A percentile compares a stretch with the other conserved stretches of the same genome.
Conservation (phyloP, 1,284 basidiomycete species). For the Wallemia ichthyophaga region DNA sequence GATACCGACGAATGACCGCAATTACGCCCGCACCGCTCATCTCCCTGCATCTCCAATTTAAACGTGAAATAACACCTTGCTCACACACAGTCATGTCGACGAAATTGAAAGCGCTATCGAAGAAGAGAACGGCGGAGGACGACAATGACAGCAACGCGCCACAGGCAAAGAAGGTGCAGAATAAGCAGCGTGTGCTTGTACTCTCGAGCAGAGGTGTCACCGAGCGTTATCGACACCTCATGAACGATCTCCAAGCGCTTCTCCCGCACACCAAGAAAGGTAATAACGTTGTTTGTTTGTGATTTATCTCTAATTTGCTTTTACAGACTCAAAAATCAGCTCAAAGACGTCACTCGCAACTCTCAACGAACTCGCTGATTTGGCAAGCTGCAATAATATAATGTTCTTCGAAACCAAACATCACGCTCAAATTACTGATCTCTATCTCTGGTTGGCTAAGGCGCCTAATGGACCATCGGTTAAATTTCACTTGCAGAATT, state of each 20-base stretch:
- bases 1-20: too few species aligned
- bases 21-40: too few species aligned
- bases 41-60: too few species aligned
- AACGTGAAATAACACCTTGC: too few species aligned
- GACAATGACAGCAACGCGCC: conserved; percentile 10
- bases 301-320: too few species aligned
- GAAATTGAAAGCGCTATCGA: background rate
- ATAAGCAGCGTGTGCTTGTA: conserved; percentile 64
- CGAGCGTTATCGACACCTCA: conserved; percentile 84
- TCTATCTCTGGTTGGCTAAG: conserved; percentile 90
- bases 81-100: too few species aligned
- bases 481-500: conserved; percentile 92
- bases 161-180: conserved; percentile 29
- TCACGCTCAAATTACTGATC: conserved; percentile 36
- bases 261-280: conserved; percentile 94
- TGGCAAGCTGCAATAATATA: conserved; percentile 93
- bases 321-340: conserved; percentile 82
- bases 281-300: conserved; percentile 19
- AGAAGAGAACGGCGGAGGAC: background rate
- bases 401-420: conserved; percentile 90
- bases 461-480: conserved; percentile 91
- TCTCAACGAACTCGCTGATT: conserved; percentile 84
- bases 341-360: conserved; percentile 83
- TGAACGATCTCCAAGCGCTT: conserved; percentile 72
- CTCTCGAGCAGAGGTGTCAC: conserved; percentile 83